A percentile compares a stretch with the other conserved stretches of the same genome.
These are phyloP conservation scores for Boeremia exigua DNA, from an alignment of 2,329 filamentous ascomycete species.

Conservation along the genomic window DNA sequence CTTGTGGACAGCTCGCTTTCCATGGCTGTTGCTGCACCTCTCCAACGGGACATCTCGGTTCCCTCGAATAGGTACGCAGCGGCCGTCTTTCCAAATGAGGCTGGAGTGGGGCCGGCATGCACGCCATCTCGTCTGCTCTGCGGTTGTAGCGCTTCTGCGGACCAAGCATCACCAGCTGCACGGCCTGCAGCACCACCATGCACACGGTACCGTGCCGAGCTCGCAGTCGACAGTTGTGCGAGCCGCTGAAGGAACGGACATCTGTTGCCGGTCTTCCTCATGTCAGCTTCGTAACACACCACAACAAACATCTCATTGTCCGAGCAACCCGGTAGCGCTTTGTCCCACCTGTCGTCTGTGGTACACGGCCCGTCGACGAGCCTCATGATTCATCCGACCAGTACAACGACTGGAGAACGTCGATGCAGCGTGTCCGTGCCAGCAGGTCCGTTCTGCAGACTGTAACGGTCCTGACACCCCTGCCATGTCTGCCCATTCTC, in stretches of 20 bases:
- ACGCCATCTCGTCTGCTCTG: constrained; percentile 21
- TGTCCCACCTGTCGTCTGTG: not conserved
- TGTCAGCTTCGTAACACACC: constrained; percentile 1
- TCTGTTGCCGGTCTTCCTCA: not conserved
- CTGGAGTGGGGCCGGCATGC: constrained; percentile 17
- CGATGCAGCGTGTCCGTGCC: not conserved
- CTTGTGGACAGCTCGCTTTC: not conserved
- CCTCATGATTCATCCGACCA: constrained; percentile 8
- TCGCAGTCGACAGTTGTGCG: not conserved
- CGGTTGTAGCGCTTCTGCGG: constrained; percentile 42
- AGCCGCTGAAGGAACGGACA: not conserved
- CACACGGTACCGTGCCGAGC: constrained; percentile 7
- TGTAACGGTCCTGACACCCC: constrained; percentile 1
- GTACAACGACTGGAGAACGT: not conserved
- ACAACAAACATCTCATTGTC: not conserved
- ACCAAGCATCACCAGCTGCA: constrained; percentile 19
- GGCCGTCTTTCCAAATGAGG: constrained; percentile 40
- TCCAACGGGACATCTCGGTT: constrained; percentile 1
- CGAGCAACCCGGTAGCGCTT: not conserved
- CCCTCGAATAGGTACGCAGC: constrained; percentile 13
- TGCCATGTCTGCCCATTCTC: constrained; percentile 11
- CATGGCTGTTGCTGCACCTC: not conserved
- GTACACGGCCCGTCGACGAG: not conserved
- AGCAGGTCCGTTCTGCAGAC: not conserved
- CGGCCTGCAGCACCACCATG: constrained; percentile 7